Evolutionary conservation across 176 grass and related monocot species (phyloP).

Genomic region (Thinopyrum elongatum): DNA sequence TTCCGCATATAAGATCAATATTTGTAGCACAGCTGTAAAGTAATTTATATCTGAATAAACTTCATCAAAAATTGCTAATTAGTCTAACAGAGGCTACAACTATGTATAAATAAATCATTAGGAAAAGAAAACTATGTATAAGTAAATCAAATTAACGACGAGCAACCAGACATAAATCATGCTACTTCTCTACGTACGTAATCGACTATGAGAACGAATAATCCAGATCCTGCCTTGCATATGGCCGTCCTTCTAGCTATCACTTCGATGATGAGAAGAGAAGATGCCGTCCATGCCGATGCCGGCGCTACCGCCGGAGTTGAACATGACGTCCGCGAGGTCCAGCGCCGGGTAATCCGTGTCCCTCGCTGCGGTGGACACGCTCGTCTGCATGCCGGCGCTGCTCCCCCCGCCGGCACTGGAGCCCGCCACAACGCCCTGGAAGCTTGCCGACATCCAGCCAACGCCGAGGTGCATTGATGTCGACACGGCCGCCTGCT

Average conservation of each 20-base stretch:
- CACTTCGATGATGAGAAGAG: slow-evolving; percentile 29
- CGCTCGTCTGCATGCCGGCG: background rate
- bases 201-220: background rate
- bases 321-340: slow-evolving; percentile 79
- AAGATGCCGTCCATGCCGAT: slow-evolving; percentile 75
- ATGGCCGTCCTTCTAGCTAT: slow-evolving; percentile 16
- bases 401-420: slow-evolving; percentile 6
- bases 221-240: background rate
- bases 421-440: background rate
- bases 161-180: background rate
- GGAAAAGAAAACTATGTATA: background rate
- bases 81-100: background rate
- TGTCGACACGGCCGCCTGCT: slow-evolving; percentile 43
- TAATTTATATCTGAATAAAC: no score
- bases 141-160: background rate
- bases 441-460: slow-evolving; percentile 34
- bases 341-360: slow-evolving; percentile 49
- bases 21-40: no score
- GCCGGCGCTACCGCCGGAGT: slow-evolving; percentile 30
- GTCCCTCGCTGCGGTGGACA: slow-evolving; percentile 20
- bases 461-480: slow-evolving; percentile 58
- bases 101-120: no score
- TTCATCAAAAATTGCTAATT: background rate
- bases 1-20: no score
- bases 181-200: background rate